Evolutionary conservation across 176 grass and related monocot species (phyloP), one percentile per base, ranked within the genome.

Genomic region (Neostapfia colusana): DNA sequence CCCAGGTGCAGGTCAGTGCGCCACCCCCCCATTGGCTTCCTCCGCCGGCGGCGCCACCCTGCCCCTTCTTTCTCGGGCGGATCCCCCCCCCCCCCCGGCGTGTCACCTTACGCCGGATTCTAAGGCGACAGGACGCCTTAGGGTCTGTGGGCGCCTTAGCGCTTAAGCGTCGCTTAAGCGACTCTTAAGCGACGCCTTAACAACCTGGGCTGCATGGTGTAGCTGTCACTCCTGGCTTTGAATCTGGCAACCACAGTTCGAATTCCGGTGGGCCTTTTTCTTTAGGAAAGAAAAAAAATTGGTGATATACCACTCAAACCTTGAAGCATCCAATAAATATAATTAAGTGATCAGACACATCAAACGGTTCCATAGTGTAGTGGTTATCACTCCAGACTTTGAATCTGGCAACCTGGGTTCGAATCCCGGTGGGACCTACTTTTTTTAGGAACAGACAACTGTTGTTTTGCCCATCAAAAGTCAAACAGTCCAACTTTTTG

Each of bases 361-460:
- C n/a, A 57, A 25, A 57, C 0, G 54, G 54, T 57, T 57, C 54
- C 54, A 57, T 57, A 21, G 54, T 24, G 54, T 57, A 57, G 21
- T 57, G 54, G 54, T 51, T 7, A 51, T 51, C 14, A 24, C 54
- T 57, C 54, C 21, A 57, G 54, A 57, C 54, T 57, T 57, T 57
- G 54, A 57, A 57, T 57, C 21, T 57, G 54, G 54, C 54, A 57
- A 57, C n/a, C 54, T 57, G 20, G 21, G 54, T 57, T 57, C 9
- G 9, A 57, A 57, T 57, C 54, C 53, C 54, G 14, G 21, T 57
- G 54, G 76, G 69, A 91, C 88, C 88, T 94, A 60, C 23, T 20
- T 5, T 51, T 50, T 50, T 20, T 40, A 9, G 38, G 25, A 50
- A 31, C 65, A 78, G 26, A 12, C n/a, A 60, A 11, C 56, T 69